Conservation (phyloP, 139 green algal genomes). For the Trebouxia sp. region DNA sequence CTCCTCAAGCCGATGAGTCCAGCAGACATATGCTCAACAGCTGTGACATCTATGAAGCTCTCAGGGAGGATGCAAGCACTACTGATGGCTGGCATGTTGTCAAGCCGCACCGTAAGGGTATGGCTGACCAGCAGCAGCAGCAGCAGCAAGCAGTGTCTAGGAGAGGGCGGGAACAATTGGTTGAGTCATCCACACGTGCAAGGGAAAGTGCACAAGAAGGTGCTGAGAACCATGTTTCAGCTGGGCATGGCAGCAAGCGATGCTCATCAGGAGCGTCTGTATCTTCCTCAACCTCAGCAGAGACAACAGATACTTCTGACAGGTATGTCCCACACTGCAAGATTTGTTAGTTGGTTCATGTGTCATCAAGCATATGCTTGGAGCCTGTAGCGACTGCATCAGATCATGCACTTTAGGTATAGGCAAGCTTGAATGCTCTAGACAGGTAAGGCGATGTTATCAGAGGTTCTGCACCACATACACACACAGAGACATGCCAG, state of each 20-base stretch:
- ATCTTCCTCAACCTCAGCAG: not conserved
- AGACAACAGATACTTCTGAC: not conserved
- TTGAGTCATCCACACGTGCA: not conserved
- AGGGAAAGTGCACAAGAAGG: not conserved
- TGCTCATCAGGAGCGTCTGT: not conserved
- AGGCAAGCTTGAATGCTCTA: too few relatives aligned
- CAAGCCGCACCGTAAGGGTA: not conserved
- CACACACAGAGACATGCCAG: too few relatives aligned
- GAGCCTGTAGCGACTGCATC: too few relatives aligned
- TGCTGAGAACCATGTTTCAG: not conserved
- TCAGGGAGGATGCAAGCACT: not conserved
- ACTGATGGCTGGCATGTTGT: constrained; percentile 5
- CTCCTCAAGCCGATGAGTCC: not conserved
- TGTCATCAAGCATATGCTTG: too few relatives aligned
- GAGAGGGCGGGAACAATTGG: not conserved
- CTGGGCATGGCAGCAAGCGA: not conserved
- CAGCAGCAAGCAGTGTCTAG: not conserved
- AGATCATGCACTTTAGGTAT: too few relatives aligned
- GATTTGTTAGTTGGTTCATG: too few relatives aligned
- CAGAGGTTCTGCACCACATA: too few relatives aligned
- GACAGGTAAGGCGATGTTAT: too few relatives aligned
- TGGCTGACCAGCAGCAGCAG: not conserved
- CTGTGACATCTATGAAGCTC: not conserved
- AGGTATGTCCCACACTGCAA: too few relatives aligned
- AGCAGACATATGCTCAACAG: too few relatives aligned